Base-by-base conservation (phyloP, 352 stramenopile species). In the Poterioochromonas sp. region DNA sequence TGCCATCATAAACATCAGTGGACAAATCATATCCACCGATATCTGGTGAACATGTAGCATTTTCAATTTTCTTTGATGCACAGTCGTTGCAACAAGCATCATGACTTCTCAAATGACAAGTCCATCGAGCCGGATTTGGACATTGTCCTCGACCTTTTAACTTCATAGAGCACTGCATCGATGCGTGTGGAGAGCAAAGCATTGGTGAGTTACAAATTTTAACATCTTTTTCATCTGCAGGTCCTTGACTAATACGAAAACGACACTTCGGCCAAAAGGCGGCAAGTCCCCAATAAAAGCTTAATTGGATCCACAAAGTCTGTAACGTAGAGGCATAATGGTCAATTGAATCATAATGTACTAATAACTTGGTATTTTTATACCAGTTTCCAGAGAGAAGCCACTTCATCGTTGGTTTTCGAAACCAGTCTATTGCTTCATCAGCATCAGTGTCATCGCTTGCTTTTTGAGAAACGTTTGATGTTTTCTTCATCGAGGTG, bases 1-100 rank as follows among this genome's bases (percentile, higher is more conserved):
- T 41, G 11, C 29, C 69, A 37, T 77, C 69, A 63, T 77, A 77
- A n/a, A 77, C 29, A 77, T 77, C 69, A 34, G 69, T 77, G 47
- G 11, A 73, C 3, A 29, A 22, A 47, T 12, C 12, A 41, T 41
- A 15, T 8, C 60, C 60, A 8, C 5, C 5, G 5, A 35, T 69
- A 8, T 41, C 60, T n/a, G n/a, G n/a, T n/a, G n/a, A n/a, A n/a
- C n/a, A n/a, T n/a, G n/a, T n/a, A 20, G 37, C 62, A 35, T 44
- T 35, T 12, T 35, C 18, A 35, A 32, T 29, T 73, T 44, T 40
- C 15, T 73, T 12, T 51, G 12, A 5, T 26, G 11, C 20, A 64
- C 69, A 77, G 2, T 65, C 2, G 8, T 8, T 12, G 39, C 69
- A 77, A 60, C 77, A 37, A 8, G 22, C 34, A 77, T 77, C 69